Conservation (phyloP, 805 yeast genomes). For the Zygosaccharomyces siamensis region DNA sequence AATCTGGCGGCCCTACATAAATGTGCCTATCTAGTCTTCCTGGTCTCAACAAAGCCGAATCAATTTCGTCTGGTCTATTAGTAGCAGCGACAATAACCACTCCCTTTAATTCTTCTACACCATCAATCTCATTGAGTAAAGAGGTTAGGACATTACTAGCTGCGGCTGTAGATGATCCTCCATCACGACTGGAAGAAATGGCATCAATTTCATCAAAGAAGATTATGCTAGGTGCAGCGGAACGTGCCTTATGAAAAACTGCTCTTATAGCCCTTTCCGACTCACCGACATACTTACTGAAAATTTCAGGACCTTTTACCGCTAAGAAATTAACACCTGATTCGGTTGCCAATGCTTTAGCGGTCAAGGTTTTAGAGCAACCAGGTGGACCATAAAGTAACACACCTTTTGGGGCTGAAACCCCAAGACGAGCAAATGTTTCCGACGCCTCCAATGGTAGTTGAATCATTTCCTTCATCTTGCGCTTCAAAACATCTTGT, state of each 20-base stretch:
- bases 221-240: slow-evolving; percentile 90
- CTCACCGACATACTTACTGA: slow-evolving; percentile 94
- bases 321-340: slow-evolving; percentile 91
- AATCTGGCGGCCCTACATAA: slow-evolving; percentile 89
- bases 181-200: slow-evolving; percentile 69
- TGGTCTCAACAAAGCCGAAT: slow-evolving; percentile 88
- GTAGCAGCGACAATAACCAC: slow-evolving; percentile 96
- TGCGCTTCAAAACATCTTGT: slow-evolving; percentile 73
- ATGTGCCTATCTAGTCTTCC: slow-evolving; percentile 93
- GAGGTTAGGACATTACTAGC: slow-evolving; percentile 87
- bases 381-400: slow-evolving; percentile 97
- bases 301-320: slow-evolving; percentile 94
- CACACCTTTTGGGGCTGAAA: slow-evolving; percentile 89
- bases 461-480: slow-evolving; percentile 85
- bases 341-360: slow-evolving; percentile 93
- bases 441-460: slow-evolving; percentile 81
- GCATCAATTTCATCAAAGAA: slow-evolving; percentile 98
- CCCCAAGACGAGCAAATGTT: slow-evolving; percentile 71
- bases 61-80: slow-evolving; percentile 89
- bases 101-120: slow-evolving; percentile 90
- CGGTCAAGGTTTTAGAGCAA: slow-evolving; percentile 91
- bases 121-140: slow-evolving; percentile 90
- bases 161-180: slow-evolving; percentile 58
- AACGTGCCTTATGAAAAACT: slow-evolving; percentile 86
- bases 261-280: slow-evolving; percentile 91